Evolutionary conservation across 441 rosid species (phyloP), one percentile per base, ranked within the genome.

Genomic region (Adansonia madagascariensis): DNA sequence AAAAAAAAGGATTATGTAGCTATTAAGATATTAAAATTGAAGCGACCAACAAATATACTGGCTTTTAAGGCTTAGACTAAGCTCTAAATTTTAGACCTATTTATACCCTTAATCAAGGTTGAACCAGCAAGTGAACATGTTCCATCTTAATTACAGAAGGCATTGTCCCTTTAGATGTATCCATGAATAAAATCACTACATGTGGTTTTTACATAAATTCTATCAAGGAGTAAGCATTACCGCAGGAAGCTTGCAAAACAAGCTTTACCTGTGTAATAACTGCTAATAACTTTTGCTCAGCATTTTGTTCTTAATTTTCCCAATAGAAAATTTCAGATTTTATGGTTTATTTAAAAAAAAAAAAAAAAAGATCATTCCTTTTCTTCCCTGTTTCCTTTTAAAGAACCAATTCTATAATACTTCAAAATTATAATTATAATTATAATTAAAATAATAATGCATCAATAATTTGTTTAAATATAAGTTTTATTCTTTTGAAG

Each of bases 81-180:
- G 66, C 9, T 4, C 70, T 41, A 35, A 20, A 15, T 20, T 63
- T 14, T 31, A 31, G 39, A 57, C 27, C 61, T 57, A 18, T 18
- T 11, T 43, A 43, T 43, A 41, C 70, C 12, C n/a, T 65, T 41
- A 64, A 18, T 43, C 50, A 64, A 64, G 49, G 15, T 41, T 65
- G 70, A 65, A 65, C 24, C 70, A n/a, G 70, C 70, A 65, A 35
- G 50, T 41, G 27, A 62, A 62, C 8, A 6, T 43, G n/a, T 64
- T 65, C 52, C 52, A 65, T 41, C 27, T 65, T 66, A 66, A 44
- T 10, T 66, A 44, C 31, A 44, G 5, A 66, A 66, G 71, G 35
- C 71, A 66, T 44, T 18, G 31, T 65, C 50, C 27, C 52, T 18
- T 8, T 66, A 44, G 22, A 1, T 10, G 31, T 66, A 17, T 4